These are phyloP conservation scores for Euphorbia tirucalli DNA, from an alignment of 345 rosid species.

Conservation along the genomic window DNA sequence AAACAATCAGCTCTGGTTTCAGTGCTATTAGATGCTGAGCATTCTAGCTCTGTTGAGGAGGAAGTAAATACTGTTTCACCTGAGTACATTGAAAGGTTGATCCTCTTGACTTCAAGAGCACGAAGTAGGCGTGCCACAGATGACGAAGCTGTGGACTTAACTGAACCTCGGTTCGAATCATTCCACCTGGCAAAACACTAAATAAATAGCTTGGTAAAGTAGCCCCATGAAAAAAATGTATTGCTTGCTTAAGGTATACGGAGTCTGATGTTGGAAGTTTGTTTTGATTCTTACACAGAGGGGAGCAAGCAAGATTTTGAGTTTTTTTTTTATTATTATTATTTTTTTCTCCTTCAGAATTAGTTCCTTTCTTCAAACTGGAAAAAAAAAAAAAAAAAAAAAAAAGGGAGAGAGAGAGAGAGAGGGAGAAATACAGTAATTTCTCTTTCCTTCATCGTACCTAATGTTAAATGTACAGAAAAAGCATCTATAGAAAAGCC, in stretches of 20 bases:
- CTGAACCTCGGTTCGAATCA: slow-evolving; percentile 86
- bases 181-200: slow-evolving; percentile 51
- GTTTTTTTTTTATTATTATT: background rate
- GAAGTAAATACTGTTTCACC: slow-evolving; percentile 29
- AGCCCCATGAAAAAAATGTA: background rate
- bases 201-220: slow-evolving; percentile 39
- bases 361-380: background rate
- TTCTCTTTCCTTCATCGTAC: slow-evolving; percentile 5
- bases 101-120: slow-evolving; percentile 49
- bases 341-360: background rate
- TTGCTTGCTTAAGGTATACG: slow-evolving; percentile 7
- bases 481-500: slow-evolving; percentile 7
- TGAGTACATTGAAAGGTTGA: slow-evolving; percentile 38
- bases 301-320: slow-evolving; percentile 24
- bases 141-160: slow-evolving; percentile 76
- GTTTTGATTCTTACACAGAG: slow-evolving; percentile 12
- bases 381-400: background rate
- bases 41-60: background rate
- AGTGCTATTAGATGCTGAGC: slow-evolving; percentile 19
- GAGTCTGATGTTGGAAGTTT: slow-evolving; percentile 10
- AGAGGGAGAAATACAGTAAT: too few species aligned
- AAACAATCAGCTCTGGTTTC: slow-evolving; percentile 24
- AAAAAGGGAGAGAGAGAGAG: too few species aligned
- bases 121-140: slow-evolving; percentile 46
- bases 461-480: slow-evolving; percentile 25